A percentile compares a stretch with the other conserved stretches of the same genome.
Conservation (phyloP, 495 filamentous ascomycete species). For the Staphylotrichum tortipilum region DNA sequence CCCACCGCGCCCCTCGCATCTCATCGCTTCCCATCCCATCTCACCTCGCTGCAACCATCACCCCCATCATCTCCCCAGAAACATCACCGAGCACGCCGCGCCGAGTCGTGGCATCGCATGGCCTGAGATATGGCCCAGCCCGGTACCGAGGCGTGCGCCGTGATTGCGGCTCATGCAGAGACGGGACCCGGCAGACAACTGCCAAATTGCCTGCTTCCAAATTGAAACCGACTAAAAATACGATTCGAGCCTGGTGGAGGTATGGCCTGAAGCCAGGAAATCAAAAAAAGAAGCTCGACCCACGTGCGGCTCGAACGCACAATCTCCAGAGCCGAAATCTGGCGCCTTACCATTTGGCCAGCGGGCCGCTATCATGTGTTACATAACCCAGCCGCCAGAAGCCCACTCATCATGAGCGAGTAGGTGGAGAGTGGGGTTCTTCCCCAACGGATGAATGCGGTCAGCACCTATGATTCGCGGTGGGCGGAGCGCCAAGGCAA, state of each 20-base stretch:
- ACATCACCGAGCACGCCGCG: no score
- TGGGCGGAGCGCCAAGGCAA: neutral
- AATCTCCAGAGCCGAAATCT: slow-evolving; percentile 29
- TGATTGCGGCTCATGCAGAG: slow-evolving; percentile 1
- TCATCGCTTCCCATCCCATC: no score
- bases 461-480: neutral
- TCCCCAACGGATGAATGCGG: no score
- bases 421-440: no score
- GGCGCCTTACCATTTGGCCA: slow-evolving; percentile 30
- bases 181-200: neutral
- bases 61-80: no score
- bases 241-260: neutral
- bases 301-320: slow-evolving; percentile 27
- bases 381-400: no score
- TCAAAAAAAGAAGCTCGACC: slow-evolving; percentile 16
- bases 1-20: no score
- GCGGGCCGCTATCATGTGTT: slow-evolving; percentile 11
- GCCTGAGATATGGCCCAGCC: neutral
- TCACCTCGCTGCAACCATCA: no score
- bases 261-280: no score
- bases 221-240: neutral
- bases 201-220: neutral
- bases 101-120: no score
- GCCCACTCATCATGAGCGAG: no score
- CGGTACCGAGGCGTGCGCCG: neutral